Base-by-base conservation (phyloP, 495 filamentous ascomycete genomes). In the Neurospora hispaniola region DNA sequence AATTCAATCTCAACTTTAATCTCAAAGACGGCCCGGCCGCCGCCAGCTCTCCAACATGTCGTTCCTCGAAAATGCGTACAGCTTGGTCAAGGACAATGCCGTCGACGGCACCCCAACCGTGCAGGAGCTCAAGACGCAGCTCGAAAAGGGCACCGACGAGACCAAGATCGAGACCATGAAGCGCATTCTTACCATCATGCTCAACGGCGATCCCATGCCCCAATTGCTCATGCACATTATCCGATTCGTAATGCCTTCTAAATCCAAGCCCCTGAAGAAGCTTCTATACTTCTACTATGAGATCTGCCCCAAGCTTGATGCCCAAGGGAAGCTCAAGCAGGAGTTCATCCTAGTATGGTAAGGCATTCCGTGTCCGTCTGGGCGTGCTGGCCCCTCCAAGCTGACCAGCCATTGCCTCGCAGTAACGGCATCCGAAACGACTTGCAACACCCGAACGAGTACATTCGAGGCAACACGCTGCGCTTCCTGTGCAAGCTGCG, bases 271-370 rank as follows among this genome's bases (percentile, higher is more conserved):
- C n/a, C 85, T 99, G 77, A 99, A 99, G 88, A 98, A 98, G 84
- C 85, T 99, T 54, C 88, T 99, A 18, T 99, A 99, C 84, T 95
- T 98, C 82, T 99, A 98, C 85, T 97, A 98, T 82, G 96, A 99
- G 83, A 95, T 98, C 78, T 98, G 96, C 81, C 96, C 96, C 38
- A 99, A 99, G 81, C 90, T 90, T 54, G 96, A 98, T 82, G 85
- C 90, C 35, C 89, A 84, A 75, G 96, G 96, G 78, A 98, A 98
- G 86, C 84, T 98, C 71, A 97, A 97, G 88, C 96, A 98, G 83
- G 96, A 99, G 87, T 97, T 97, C 92, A 98, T 99, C 81, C 86
- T 99, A 78, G 96, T 99, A 76, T 98, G 96, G 96, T 98, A 88
- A 82, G 90, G 66, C 40, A 46, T 79, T 73, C 23, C 66, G 16